Base-by-base conservation (phyloP, 1,139 yeast genomes). In the Yamadazyma mexicana region DNA sequence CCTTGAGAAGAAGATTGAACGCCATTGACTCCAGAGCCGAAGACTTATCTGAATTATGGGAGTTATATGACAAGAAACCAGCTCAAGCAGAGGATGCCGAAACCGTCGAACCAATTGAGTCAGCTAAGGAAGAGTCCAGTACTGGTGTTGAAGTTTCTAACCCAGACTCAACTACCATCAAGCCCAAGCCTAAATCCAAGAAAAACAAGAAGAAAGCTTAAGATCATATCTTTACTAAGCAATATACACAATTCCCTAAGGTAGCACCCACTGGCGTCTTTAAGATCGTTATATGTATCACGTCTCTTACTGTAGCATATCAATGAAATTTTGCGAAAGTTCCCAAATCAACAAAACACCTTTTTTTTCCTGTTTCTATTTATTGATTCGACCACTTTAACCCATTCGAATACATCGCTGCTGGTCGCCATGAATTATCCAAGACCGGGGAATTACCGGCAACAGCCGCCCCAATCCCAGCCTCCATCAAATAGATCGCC, bases 1-100 rank as follows among this genome's bases (percentile, higher is more conserved):
- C 96, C 0, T 71, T 92, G 41, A 78, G 94, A 64, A 79, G 94
- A 67, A 81, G 97, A 55, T 69, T 88, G 42, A 62, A 64, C 28
- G 77, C 88, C n/a, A 74, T 86, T 53, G 81, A 76, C 15, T 73
- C 66, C 27, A 75, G 88, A 53, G 68, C 71, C 36, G 64, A 69
- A 39, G 66, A 65, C 17, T 67, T 79, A 46, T 54, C 73, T 29
- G 64, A 66, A 29, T 65, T 77, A 50, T 82, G 87, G 87, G 64
- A 66, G 31, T 58, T 58, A 40, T 55, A 55, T 34, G 31, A 15
- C 12, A 28, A 7, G 31, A 28, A 4, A 10, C 30, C 30, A 27
- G 14, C 14, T 7, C 27, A n/a, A 27, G 34, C 26, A 16, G 20
- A 31, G 5, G 27, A 30, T 4, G 20, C 16, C 16, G 12, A 12